Evolutionary conservation across 441 rosid genomes (phyloP), one percentile per base, ranked within the genome.

Genomic region (Adansonia gregorii): DNA sequence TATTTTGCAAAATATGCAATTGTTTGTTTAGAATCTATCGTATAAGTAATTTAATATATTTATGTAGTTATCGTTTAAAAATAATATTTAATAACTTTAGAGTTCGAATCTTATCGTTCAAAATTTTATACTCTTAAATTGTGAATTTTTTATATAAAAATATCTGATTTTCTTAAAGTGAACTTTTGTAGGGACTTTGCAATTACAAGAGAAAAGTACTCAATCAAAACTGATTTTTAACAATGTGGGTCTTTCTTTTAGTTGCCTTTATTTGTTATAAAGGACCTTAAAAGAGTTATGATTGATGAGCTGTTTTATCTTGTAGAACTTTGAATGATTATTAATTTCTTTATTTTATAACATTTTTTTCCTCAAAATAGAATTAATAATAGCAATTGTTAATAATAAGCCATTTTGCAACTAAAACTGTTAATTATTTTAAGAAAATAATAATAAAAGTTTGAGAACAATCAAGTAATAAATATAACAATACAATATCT

Each of bases 201-300:
- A 43, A n/a, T 17, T 41, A 35, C 24, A n/a, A 65, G 49, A 65
- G 19, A 43, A 19, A 45, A 43, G 68, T 15, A 31, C 14, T 63
- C 10, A 56, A 61, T 27, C 11, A 59, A 22, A 59, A 59, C 15
- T 59, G 22, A 9, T 5, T 35, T 15, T 6, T 15, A 64, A 35
- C 20, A 15, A 66, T n/a, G 24, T 17, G 70, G 70, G 70, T 41
- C 27, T 41, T 68, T 39, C 11, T 12, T 45, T 22, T 68, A 46
- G 22, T 68, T 17, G 8, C 35, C 12, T 20, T 58, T 22, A 58
- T 14, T 22, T 59, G 12, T 20, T 54, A 68, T 6, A 46, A 54
- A 71, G n/a, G 49, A 31, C 9, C 24, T 72, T 72, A 72, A 69
- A 64, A 69, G 45, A 14, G 45, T 35, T 15, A 24, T 49, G 8